Evolutionary conservation across 2,329 filamentous ascomycete species (phyloP), one percentile per base, ranked within the genome.

Genomic region (Aspergillus phoenicis): DNA sequence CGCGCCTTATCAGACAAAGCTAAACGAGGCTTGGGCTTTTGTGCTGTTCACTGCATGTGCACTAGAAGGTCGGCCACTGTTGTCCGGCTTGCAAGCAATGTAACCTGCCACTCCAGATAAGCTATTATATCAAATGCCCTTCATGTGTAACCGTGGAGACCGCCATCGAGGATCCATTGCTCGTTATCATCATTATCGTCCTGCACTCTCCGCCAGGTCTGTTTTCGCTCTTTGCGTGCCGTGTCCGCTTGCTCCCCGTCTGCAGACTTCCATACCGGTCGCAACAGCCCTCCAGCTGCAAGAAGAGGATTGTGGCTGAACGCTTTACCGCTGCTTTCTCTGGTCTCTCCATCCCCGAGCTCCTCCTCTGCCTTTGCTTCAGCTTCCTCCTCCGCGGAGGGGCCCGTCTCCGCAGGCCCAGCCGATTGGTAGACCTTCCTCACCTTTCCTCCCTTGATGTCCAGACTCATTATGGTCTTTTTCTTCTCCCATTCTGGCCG

Each of bases 401-500:
- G 63, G 33, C 58, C 67, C 43, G 61, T 45, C 20, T 72, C 71
- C 15, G 66, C 65, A 56, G 71, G 58, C 63, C 71, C 71, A 62
- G 78, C 75, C 70, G 62, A 74, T 66, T 73, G 66, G 71, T 62
- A 78, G 59, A 62, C 76, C 62, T 85, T 86, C 4, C 95, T 87
- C 2, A 96, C 87, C 68, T 89, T 93, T 17, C 89, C 89, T 0
- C 89, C 89, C 8, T 88, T 87, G 0, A 97, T 79, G 73, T 97
- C 92, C 62, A 97, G 90, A 71, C 90, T 94, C 66, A 96, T 85
- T 1, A 97, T 89, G 62, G 95, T 89, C 68, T 85, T 87, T 61
- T 91, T 85, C 83, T 94, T 96, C 80, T 97, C 93, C 76, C 93
- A 97, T 64, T 96, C 93, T 0, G 93, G 92, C 55, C 85, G 82